A percentile compares a stretch with the other conserved stretches of the same genome.
Conservation (phyloP, 2,329 filamentous ascomycete genomes). For the Nakataea oryzae region DNA sequence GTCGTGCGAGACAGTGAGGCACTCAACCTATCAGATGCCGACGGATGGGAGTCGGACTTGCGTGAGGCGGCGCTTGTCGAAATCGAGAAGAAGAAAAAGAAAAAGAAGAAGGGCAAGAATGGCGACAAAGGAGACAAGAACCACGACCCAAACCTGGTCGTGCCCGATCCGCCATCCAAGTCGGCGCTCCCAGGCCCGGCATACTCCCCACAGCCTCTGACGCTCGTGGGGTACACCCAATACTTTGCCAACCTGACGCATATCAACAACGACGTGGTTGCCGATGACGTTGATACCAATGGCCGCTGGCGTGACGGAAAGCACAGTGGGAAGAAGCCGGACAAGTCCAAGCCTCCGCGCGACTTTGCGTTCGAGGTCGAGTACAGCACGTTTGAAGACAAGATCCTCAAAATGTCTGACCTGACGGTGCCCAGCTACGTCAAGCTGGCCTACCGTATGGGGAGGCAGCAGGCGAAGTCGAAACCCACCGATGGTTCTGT, state of each 20-base stretch:
- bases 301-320: conserved; percentile 54
- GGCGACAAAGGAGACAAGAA: conserved; percentile 36
- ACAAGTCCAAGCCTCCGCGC: conserved; percentile 43
- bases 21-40: conserved; percentile 14
- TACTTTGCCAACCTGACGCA: conserved; percentile 91
- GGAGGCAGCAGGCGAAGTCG: conserved; percentile 21
- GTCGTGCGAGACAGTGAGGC: conserved; percentile 10
- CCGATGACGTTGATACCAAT: conserved; percentile 13
- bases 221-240: conserved; percentile 72
- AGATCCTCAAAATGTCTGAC: conserved; percentile 65
- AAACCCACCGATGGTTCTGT: conserved; percentile 8
- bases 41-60: not conserved
- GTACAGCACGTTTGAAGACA: conserved; percentile 74
- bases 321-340: conserved; percentile 47
- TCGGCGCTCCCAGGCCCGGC: conserved; percentile 72
- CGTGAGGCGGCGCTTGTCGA: conserved; percentile 8
- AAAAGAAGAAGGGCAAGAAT: conserved; percentile 29
- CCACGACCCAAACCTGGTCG: conserved; percentile 48
- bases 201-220: conserved; percentile 76
- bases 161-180: conserved; percentile 65
- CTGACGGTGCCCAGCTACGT: conserved; percentile 77
- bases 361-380: conserved; percentile 70
- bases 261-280: conserved; percentile 63
- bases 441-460: conserved; percentile 70
- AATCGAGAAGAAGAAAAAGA: conserved; percentile 24